Conservation (phyloP, 495 filamentous ascomycete genomes). For the Podospora pseudocomata region DNA sequence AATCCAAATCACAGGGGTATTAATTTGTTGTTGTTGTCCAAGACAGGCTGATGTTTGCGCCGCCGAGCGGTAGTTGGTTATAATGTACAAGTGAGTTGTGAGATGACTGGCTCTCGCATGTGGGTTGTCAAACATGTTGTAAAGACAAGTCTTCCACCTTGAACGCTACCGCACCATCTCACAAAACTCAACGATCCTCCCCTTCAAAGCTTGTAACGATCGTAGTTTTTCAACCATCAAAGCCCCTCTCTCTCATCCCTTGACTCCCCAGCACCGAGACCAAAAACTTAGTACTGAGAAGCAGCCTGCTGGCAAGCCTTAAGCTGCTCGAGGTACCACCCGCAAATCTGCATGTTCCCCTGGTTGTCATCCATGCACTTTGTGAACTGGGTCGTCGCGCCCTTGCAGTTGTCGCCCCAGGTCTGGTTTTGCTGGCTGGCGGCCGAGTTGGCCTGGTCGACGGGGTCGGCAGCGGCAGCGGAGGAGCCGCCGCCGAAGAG, state of each 20-base stretch:
- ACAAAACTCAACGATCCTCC: background rate
- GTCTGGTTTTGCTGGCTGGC: conserved; percentile 38
- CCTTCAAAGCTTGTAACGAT: conserved; percentile 2
- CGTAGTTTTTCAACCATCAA: background rate
- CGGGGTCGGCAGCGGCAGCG: conserved; percentile 58
- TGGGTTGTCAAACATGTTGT: background rate
- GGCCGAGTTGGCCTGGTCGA: conserved; percentile 37
- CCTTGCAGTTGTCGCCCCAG: conserved; percentile 66
- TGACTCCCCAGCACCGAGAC: background rate
- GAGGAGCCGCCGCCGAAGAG: conserved; percentile 68
- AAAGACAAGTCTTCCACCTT: background rate
- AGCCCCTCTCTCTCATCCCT: background rate
- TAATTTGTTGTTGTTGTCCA: background rate
- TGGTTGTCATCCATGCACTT: conserved; percentile 92
- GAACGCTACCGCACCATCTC: background rate
- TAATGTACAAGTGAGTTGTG: background rate
- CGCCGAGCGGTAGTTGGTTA: background rate
- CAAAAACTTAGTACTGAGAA: conserved; percentile 64
- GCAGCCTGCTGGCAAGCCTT: conserved; percentile 76
- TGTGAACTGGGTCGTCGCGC: conserved; percentile 80
- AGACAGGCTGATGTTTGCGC: background rate
- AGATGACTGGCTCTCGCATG: background rate
- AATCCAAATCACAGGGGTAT: background rate
- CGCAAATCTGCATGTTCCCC: conserved; percentile 92
- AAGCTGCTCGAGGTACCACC: conserved; percentile 97